Evolutionary conservation across 2,329 filamentous ascomycete genomes (phyloP).

Genomic region (Phaeophleospora eucalypticola): DNA sequence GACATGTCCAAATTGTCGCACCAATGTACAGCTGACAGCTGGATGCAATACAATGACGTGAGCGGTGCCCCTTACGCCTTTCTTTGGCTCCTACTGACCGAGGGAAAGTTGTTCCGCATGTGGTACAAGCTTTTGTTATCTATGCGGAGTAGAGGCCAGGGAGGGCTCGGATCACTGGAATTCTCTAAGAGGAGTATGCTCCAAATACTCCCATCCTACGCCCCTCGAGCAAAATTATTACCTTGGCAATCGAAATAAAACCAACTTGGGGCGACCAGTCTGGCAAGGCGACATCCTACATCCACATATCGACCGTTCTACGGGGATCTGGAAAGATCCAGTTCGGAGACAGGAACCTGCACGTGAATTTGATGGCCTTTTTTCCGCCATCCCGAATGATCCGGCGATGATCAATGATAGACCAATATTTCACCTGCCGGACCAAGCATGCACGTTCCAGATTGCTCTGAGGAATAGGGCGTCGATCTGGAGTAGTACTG

Average conservation of each 20-base stretch:
- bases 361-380: neutral
- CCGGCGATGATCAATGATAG: neutral
- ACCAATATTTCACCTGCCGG: neutral
- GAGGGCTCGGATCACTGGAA: no score
- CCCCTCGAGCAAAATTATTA: no score
- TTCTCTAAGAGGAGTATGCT: no score
- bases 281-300: no score
- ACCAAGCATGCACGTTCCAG: neutral
- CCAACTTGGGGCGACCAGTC: no score
- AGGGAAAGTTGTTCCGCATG: neutral
- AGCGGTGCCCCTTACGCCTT: no score
- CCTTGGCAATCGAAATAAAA: no score
- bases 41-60: neutral
- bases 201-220: no score
- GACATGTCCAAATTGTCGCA: neutral
- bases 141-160: neutral
- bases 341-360: neutral
- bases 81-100: no score
- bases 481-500: neutral
- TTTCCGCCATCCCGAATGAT: neutral
- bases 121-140: neutral
- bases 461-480: neutral
- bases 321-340: neutral
- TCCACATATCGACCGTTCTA: neutral
- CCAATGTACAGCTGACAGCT: neutral